A percentile compares a stretch with the other conserved stretches of the same genome.
phyloP scores from a whole-genome alignment of 495 filamentous ascomycete species.

The Aspergillus kassunensis region DNA sequence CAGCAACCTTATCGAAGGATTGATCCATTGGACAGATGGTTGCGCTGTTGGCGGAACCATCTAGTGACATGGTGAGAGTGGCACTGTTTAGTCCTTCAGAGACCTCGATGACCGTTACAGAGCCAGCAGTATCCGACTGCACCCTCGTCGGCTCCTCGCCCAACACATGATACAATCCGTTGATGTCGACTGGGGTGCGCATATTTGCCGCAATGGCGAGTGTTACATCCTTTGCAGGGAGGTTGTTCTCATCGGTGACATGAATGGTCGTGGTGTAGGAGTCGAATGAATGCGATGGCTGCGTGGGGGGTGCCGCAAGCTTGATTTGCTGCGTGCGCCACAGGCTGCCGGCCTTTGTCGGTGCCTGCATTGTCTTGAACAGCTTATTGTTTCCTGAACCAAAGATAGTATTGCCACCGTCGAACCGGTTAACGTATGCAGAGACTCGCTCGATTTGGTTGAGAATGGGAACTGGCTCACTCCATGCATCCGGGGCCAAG shows the following conservation, averaged over 20 bases:
- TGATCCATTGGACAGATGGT: too few species aligned
- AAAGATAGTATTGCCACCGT: conserved; percentile 10
- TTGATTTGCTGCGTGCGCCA: neutral
- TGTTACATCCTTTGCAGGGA: neutral
- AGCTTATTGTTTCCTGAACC: neutral
- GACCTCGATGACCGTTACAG: neutral
- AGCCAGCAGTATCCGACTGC: neutral
- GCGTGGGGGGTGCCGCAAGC: neutral
- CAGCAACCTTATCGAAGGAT: too few species aligned
- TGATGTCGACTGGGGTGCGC: conserved; percentile 3
- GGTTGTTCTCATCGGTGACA: neutral
- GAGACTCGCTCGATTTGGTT: neutral
- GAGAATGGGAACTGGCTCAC: neutral
- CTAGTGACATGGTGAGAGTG: neutral
- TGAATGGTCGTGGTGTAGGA: neutral
- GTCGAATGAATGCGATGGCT: neutral
- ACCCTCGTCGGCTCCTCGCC: neutral
- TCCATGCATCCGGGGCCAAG: neutral
- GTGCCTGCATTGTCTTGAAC: neutral
- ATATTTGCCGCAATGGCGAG: neutral
- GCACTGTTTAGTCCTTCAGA: neutral
- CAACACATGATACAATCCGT: conserved; percentile 9
- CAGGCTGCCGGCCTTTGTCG: neutral
- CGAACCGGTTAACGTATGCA: neutral
- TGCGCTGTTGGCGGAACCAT: neutral